These are phyloP conservation scores for Beauveria caledonica DNA, from an alignment of 2,329 filamentous ascomycete genomes.

Conservation along the genomic window DNA sequence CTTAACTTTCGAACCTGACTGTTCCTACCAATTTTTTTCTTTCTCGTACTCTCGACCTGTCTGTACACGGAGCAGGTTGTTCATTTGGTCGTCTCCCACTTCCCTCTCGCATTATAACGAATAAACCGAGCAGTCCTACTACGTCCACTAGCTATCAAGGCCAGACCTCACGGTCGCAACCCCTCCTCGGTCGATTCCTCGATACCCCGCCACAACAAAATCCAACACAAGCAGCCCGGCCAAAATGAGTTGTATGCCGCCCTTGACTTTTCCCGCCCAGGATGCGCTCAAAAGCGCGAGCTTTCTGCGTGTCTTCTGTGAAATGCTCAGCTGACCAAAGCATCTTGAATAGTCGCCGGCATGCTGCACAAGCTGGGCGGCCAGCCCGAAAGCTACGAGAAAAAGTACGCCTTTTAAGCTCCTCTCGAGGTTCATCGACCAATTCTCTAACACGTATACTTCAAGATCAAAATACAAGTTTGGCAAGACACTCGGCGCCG, in stretches of 20 bases:
- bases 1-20: not conserved
- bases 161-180: constrained; percentile 3
- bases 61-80: not conserved
- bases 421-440: not conserved
- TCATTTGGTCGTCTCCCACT: not conserved
- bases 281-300: not conserved
- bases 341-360: constrained; percentile 55
- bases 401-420: constrained; percentile 56
- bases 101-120: not conserved
- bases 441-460: not conserved
- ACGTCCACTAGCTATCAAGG: not conserved
- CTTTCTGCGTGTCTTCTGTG: not conserved
- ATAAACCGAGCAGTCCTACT: not conserved
- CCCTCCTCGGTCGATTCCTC: not conserved
- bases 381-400: constrained; percentile 97
- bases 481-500: constrained; percentile 86
- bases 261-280: not conserved
- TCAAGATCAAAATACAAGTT: constrained; percentile 78
- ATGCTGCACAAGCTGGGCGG: constrained; percentile 96
- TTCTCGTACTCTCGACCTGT: not conserved
- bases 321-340: not conserved
- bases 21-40: not conserved
- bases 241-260: constrained; percentile 11
- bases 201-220: constrained; percentile 7
- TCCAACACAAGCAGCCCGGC: not conserved